Percentiles rank a stretch among this genome's conserved stretches.
These are phyloP conservation scores for Clavispora carvajalis DNA, from an alignment of 805 yeast genomes.

Conservation along the genomic window DNA sequence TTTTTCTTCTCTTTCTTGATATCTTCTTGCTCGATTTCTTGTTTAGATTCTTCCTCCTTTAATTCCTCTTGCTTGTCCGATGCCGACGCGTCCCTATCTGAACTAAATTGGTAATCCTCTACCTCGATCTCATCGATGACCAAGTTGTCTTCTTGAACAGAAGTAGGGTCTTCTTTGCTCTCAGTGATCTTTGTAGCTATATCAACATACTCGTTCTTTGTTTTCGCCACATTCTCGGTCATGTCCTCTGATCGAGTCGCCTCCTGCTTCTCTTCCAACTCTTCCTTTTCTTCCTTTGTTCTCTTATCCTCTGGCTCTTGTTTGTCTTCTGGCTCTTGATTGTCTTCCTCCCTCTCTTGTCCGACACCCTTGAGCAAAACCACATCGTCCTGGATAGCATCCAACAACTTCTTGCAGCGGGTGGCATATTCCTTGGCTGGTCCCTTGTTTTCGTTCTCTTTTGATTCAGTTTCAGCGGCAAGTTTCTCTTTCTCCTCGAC, in stretches of 20 bases:
- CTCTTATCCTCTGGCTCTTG: slow-evolving; percentile 3
- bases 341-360: slow-evolving; percentile 6
- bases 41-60: slow-evolving; percentile 9
- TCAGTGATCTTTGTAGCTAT: too few relatives aligned
- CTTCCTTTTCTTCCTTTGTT: background rate
- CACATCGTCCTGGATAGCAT: slow-evolving; percentile 30
- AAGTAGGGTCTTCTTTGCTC: background rate
- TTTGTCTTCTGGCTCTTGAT: background rate
- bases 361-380: slow-evolving; percentile 29
- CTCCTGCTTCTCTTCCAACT: background rate
- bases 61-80: slow-evolving; percentile 1
- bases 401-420: slow-evolving; percentile 35
- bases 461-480: slow-evolving; percentile 7
- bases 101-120: slow-evolving; percentile 16
- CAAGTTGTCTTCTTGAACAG: slow-evolving; percentile 20
- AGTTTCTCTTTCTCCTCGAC: slow-evolving; percentile 12
- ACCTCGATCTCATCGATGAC: slow-evolving; percentile 43
- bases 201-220: too few relatives aligned
- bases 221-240: too few relatives aligned
- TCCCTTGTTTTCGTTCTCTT: slow-evolving; percentile 21
- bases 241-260: background rate
- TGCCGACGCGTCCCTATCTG: slow-evolving; percentile 5
- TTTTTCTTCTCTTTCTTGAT: slow-evolving; percentile 11
- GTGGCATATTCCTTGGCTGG: slow-evolving; percentile 31
- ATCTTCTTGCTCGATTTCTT: too few relatives aligned